phyloP scores from a whole-genome alignment of 139 green algal species.

The Chlamydomonas sp. region DNA sequence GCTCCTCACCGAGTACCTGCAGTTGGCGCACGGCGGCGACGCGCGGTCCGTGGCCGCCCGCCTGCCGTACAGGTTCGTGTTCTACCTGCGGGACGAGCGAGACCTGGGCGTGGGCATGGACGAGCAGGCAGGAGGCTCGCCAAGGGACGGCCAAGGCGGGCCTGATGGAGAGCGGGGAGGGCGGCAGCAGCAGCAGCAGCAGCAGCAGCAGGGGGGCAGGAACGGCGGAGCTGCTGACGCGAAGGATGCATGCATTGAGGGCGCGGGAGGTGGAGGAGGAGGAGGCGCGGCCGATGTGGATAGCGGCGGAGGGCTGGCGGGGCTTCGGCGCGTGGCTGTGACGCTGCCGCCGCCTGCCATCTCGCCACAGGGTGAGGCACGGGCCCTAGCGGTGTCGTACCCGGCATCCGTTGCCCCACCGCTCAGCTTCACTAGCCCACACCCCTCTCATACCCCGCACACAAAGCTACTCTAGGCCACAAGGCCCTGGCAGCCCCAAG shows the following conservation, averaged over 20 bases:
- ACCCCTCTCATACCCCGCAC: too few species aligned
- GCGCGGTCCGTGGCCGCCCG: constrained; percentile 20
- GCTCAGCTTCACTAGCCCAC: too few species aligned
- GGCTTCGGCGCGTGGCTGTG: constrained; percentile 1
- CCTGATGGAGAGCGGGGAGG: background rate
- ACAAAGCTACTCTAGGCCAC: too few species aligned
- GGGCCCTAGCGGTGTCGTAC: background rate
- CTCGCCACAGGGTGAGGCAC: background rate
- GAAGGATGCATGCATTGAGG: too few species aligned
- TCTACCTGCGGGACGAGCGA: constrained; percentile 51
- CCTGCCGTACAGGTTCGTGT: constrained; percentile 66
- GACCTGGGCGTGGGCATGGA: background rate
- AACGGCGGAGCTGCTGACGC: too few species aligned
- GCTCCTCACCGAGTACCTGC: constrained; percentile 72
- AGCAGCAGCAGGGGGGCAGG: too few species aligned
- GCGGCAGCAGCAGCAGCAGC: background rate
- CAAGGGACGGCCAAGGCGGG: background rate
- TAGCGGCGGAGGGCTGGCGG: background rate
- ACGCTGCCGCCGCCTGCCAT: constrained; percentile 29
- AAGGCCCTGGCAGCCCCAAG: too few species aligned
- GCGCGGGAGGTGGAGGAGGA: background rate
- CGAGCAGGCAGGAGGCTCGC: background rate
- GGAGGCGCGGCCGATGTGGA: background rate
- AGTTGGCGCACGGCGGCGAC: constrained; percentile 39
- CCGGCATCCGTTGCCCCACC: too few species aligned